Evolutionary conservation across 2,329 filamentous ascomycete genomes (phyloP).

Genomic region (Pseudocercospora macadamiae): DNA sequence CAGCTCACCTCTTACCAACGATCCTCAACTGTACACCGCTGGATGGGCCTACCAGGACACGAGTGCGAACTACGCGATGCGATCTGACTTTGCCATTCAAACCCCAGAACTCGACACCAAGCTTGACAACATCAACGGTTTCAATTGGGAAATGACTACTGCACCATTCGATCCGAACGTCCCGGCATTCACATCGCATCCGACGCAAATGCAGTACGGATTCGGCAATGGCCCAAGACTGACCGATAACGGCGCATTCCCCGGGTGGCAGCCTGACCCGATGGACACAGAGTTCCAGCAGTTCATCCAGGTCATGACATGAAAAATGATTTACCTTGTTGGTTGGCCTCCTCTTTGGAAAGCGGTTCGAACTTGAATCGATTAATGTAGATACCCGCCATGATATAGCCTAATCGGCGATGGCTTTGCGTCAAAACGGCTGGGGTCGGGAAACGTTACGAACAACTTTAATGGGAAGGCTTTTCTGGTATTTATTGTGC

Average conservation of each 20-base stretch:
- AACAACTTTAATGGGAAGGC: background rate
- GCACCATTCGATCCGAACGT: conserved; percentile 19
- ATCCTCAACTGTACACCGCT: conserved; percentile 37
- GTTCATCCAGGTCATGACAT: conserved; percentile 33
- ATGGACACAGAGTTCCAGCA: conserved; percentile 38
- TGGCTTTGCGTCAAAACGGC: conserved; percentile 1
- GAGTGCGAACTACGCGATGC: conserved; percentile 27
- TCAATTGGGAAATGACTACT: conserved; percentile 16
- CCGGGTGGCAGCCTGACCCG: conserved; percentile 15
- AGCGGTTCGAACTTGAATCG: conserved; percentile 5
- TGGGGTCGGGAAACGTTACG: background rate
- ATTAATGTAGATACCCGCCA: conserved; percentile 7
- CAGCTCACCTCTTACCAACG: conserved; percentile 29
- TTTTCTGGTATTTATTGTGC: background rate
- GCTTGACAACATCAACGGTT: conserved; percentile 1
- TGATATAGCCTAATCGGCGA: conserved; percentile 3
- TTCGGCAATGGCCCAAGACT: conserved; percentile 18
- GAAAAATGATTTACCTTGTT: background rate
- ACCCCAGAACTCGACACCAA: conserved; percentile 19
- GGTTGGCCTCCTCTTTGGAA: background rate
- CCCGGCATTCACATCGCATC: conserved; percentile 14
- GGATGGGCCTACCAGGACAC: conserved; percentile 32
- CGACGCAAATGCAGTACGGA: conserved; percentile 14
- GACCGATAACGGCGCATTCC: conserved; percentile 12
- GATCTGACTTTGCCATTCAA: conserved; percentile 27